Evolutionary conservation across 1,284 basidiomycete genomes (phyloP).

Genomic region (Malassezia vespertilionis): DNA sequence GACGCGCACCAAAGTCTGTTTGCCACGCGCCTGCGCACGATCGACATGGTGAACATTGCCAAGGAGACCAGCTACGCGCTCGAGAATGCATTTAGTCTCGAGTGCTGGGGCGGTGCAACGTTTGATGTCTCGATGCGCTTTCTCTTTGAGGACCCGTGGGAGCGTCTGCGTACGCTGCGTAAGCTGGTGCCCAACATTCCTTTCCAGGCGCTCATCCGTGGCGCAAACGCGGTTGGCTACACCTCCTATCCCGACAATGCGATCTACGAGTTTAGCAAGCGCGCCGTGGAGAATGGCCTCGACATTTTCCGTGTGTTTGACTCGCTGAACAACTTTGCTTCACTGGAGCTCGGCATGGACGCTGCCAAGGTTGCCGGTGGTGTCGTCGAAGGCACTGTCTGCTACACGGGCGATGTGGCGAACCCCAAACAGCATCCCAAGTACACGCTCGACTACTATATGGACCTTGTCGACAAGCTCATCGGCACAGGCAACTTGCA

Average conservation of each 20-base stretch:
- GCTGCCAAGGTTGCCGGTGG: conserved; percentile 99
- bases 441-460: conserved; percentile 96
- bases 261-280: conserved; percentile 70
- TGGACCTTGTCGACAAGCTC: conserved; percentile 86
- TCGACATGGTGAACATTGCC: conserved; percentile 97
- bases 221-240: conserved; percentile 98
- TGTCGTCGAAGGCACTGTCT: conserved; percentile 77
- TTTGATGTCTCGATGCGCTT: conserved; percentile 99
- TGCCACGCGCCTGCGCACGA: conserved; percentile 87
- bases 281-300: conserved; percentile 95
- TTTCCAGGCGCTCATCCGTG: conserved; percentile 93
- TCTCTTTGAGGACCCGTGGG: conserved; percentile 99
- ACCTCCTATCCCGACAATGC: conserved; percentile 99
- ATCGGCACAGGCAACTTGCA: conserved; percentile 84
- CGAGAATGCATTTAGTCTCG: conserved; percentile 87
- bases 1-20: conserved; percentile 97
- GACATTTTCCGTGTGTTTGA: conserved; percentile 99
- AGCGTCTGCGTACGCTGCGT: conserved; percentile 81
- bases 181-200: conserved; percentile 98
- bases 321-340: conserved; percentile 57
- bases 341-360: conserved; percentile 58
- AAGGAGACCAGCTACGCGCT: conserved; percentile 82
- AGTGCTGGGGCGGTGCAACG: conserved; percentile 99
- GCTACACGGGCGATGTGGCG: conserved; percentile 96
- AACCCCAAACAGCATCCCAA: conserved; percentile 81